These are phyloP conservation scores for Magnolia sinica DNA, from an alignment of 164 flowering plant genomes.

Conservation along the genomic window DNA sequence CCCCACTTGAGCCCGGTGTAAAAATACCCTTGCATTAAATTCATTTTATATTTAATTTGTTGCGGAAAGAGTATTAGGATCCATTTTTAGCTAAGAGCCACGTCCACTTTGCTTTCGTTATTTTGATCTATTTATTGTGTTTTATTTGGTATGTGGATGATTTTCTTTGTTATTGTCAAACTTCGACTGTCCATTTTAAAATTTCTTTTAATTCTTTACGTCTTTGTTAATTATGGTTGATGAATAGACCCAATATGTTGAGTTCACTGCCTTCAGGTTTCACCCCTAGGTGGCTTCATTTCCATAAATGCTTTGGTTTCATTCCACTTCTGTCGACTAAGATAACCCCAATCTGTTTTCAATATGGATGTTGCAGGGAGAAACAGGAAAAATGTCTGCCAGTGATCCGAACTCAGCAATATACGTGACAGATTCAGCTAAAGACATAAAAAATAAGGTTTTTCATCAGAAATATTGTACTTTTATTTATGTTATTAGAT, in stretches of 20 bases:
- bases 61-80: too few relatives aligned
- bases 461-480: not conserved
- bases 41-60: too few relatives aligned
- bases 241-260: not conserved
- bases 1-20: too few relatives aligned
- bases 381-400: slow-evolving; percentile 96
- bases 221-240: not conserved
- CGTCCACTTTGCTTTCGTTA: not conserved
- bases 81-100: too few relatives aligned
- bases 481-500: not conserved
- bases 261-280: not conserved
- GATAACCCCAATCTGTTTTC: not conserved
- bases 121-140: not conserved
- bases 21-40: too few relatives aligned
- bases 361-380: slow-evolving; percentile 57
- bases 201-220: not conserved
- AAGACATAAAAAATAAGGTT: slow-evolving; percentile 84
- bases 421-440: slow-evolving; percentile 87
- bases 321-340: not conserved
- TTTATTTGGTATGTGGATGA: not conserved
- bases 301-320: not conserved
- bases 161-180: not conserved
- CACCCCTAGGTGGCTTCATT: not conserved
- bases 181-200: not conserved
- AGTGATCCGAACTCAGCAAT: slow-evolving; percentile 97